Base-by-base conservation (phyloP, 108 stramenopile species). In the Mediolabrus comicus region DNA sequence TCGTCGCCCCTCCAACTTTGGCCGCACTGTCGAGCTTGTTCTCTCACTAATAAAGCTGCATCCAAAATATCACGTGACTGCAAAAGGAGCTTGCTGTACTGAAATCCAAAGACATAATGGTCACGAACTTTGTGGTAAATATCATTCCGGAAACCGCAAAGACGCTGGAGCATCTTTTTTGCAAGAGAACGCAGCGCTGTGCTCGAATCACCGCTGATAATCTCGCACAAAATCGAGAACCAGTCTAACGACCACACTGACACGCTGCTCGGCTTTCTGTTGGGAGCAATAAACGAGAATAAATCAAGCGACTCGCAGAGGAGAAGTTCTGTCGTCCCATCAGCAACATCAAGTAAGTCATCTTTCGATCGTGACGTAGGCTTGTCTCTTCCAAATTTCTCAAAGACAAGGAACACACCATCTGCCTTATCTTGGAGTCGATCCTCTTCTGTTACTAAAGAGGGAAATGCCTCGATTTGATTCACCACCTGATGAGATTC, bases 161-260 rank as follows among this genome's bases (percentile, higher is more conserved):
- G 64, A 16, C 69, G 53, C 39, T 87, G 86, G 38, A 94, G 67
- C 19, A 75, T 78, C 51, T 62, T 74, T 33, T 79, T 90, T n/a
- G 92, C 87, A 11, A 81, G 53, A 33, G 65, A 29, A 46, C 81
- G 72, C 7, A 87, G 16, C 11, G 58, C 49, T 1, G 72, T 29
- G 6, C 67, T 60, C 10, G 64, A 65, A 55, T 62, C 65, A 19
- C 81, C 75, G 49, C 81, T 76, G 12, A 84, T 82, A 4, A 93
- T 85, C 56, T 84, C 79, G 30, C 89, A 93, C 17, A 93, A 68
- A 43, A 90, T 74, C 7, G 87, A 79, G 61, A 80, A 86, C 92
- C 92, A 93, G 25, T 80, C 59, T 32, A 36, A 53, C 3, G 36
- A 69, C 69, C 59, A 74, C 19, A 52, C 76, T n/a, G 43, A 5